A percentile compares a stretch with the other conserved stretches of the same genome.
Conservation (phyloP, 208 protist genomes). For the Angomonas desouzai region DNA sequence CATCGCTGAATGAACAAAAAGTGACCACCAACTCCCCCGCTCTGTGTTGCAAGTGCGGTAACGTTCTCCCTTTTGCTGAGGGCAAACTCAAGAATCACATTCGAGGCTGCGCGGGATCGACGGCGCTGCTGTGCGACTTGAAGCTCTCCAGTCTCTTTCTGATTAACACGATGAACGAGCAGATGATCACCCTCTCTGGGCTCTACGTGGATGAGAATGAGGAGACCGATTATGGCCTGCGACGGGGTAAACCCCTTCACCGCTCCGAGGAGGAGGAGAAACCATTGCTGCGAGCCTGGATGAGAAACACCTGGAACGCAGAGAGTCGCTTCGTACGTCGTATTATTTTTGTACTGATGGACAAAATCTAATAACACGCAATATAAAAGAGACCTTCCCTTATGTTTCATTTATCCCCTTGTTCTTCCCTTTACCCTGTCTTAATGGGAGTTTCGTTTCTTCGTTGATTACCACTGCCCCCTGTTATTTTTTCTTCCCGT, state of each 20-base stretch:
- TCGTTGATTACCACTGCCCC: background rate
- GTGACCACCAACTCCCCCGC: constrained; percentile 32
- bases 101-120: constrained; percentile 36
- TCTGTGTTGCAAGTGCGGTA: constrained; percentile 58
- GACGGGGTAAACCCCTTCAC: constrained; percentile 26
- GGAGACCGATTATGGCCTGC: constrained; percentile 29
- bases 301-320: constrained; percentile 58
- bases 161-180: constrained; percentile 33
- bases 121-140: constrained; percentile 55
- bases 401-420: constrained; percentile 8
- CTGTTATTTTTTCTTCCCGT: background rate
- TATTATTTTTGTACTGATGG: background rate
- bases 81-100: constrained; percentile 40
- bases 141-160: constrained; percentile 33
- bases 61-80: constrained; percentile 30
- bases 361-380: background rate
- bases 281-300: constrained; percentile 46
- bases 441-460: too few species aligned
- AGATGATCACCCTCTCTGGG: constrained; percentile 22
- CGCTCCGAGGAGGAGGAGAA: constrained; percentile 25
- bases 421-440: background rate
- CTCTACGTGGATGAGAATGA: constrained; percentile 74
- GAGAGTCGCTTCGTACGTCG: constrained; percentile 8
- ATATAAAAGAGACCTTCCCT: too few species aligned
- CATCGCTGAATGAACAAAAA: constrained; percentile 19